These are phyloP conservation scores for Penicillium sp. DNA, from an alignment of 2,329 filamentous ascomycete genomes.

Conservation along the genomic window DNA sequence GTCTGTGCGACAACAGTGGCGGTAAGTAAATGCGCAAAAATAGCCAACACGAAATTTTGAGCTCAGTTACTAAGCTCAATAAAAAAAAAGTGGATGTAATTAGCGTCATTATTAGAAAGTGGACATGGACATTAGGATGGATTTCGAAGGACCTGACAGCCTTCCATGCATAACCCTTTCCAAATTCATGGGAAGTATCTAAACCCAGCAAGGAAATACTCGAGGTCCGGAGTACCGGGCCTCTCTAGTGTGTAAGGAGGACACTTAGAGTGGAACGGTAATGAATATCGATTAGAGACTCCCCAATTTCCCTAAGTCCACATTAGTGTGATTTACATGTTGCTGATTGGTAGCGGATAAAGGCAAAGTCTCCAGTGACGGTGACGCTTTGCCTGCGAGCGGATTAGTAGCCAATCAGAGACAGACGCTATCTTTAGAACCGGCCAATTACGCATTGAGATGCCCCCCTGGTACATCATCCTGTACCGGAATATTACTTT, in stretches of 20 bases:
- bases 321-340: neutral
- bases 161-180: constrained; percentile 25
- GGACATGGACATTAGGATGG: constrained; percentile 3
- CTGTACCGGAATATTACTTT: constrained; percentile 2
- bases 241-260: neutral
- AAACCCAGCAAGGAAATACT: constrained; percentile 10
- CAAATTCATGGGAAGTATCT: constrained; percentile 2
- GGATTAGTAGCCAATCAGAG: constrained; percentile 11
- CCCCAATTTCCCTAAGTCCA: constrained; percentile 15
- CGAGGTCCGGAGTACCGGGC: neutral
- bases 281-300: constrained; percentile 10
- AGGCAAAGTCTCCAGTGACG: constrained; percentile 9
- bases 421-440: constrained; percentile 29
- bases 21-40: constrained; percentile 1
- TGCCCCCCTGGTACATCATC: constrained; percentile 12
- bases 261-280: constrained; percentile 1
- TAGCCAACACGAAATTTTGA: constrained; percentile 7
- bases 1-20: constrained; percentile 33
- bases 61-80: neutral
- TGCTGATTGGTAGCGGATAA: constrained; percentile 18
- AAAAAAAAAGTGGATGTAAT: neutral
- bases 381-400: constrained; percentile 11
- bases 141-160: constrained; percentile 23
- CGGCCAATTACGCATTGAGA: constrained; percentile 18
- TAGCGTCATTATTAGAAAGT: constrained; percentile 3